These are phyloP conservation scores for Plasmodium knowlesi DNA, from an alignment of 169 alveolate genomes.

Conservation along the genomic window DNA sequence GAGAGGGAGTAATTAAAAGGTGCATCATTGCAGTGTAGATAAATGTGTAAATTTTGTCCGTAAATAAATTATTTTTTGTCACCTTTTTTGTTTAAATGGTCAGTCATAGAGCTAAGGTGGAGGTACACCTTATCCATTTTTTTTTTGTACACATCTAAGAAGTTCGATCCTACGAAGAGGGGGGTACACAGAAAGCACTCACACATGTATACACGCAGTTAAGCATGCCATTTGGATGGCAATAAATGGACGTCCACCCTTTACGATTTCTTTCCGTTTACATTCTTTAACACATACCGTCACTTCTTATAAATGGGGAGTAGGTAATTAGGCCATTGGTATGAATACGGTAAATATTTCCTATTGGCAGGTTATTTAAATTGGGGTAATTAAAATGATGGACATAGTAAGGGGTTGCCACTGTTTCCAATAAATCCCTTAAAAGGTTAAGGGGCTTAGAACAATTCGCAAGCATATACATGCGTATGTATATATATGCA, in stretches of 20 bases:
- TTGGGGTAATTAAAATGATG: background rate
- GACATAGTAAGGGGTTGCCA: background rate
- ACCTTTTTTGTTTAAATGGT: constrained; percentile 21
- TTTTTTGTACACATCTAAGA: constrained; percentile 68
- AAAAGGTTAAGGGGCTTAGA: background rate
- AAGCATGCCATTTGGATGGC: background rate
- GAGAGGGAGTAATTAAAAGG: constrained; percentile 11
- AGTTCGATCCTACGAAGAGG: constrained; percentile 40
- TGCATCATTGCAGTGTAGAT: background rate
- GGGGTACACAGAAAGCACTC: background rate
- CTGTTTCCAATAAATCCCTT: background rate
- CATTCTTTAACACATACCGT: constrained; percentile 18
- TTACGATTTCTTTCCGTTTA: constrained; percentile 9
- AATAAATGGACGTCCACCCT: background rate
- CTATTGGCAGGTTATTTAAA: background rate
- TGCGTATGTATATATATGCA: background rate
- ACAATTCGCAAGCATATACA: background rate
- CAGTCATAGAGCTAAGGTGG: constrained; percentile 32
- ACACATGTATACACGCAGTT: background rate
- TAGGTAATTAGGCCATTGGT: constrained; percentile 69
- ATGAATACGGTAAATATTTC: constrained; percentile 39
- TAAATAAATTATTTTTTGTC: background rate
- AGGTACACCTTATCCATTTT: constrained; percentile 44
- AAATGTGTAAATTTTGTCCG: background rate
- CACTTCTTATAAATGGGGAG: constrained; percentile 75